Evolutionary conservation across 345 rosid species (phyloP), one percentile per base, ranked within the genome.

Genomic region (Excoecaria agallocha): DNA sequence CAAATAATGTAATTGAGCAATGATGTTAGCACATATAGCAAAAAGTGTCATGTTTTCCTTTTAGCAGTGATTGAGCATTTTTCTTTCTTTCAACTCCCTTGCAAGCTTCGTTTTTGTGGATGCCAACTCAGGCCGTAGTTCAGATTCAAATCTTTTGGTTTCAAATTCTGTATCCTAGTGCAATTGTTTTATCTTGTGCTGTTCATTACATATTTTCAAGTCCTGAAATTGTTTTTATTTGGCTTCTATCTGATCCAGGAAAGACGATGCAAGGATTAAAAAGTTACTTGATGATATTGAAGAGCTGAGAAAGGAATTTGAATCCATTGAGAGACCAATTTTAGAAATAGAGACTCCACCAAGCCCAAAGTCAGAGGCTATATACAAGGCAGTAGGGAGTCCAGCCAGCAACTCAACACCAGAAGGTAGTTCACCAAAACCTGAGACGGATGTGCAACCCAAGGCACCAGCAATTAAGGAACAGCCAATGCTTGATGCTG

Each of bases 231-330:
- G 69, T 76, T 39, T 3, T 35, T 12, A 19, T 19, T 57, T 70
- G 51, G 15, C 8, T 69, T 52, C 43, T 37, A 48, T 3, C 19
- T 60, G 52, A 77, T 83, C 49, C 93, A 95, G 99, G 85, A 91
- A 91, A 82, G 94, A 85, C 0, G 89, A 87, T 57, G 60, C 78
- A 50, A 79, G 65, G 67, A 86, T 91, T 73, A 87, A 86, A 81
- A 92, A 87, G 77, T 87, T 95, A 50, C 87, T 95, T 78, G 93
- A 83, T 68, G 93, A 91, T 72, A 85, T 93, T 75, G 96, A 90
- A 68, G 86, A 89, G 78, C 76, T 88, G 76, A 87, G 96, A 81
- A 82, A 69, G 75, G 84, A 89, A 76, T 95, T 95, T 58, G 98
- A 95, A 80, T 81, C 93, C 69, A 78, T 93, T 12, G 97, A 92